Percentiles rank a stretch among this genome's conserved stretches.
Evolutionary conservation across 2,329 filamentous ascomycete genomes (phyloP).

Genomic region (Pseudopithomyces chartarum): DNA sequence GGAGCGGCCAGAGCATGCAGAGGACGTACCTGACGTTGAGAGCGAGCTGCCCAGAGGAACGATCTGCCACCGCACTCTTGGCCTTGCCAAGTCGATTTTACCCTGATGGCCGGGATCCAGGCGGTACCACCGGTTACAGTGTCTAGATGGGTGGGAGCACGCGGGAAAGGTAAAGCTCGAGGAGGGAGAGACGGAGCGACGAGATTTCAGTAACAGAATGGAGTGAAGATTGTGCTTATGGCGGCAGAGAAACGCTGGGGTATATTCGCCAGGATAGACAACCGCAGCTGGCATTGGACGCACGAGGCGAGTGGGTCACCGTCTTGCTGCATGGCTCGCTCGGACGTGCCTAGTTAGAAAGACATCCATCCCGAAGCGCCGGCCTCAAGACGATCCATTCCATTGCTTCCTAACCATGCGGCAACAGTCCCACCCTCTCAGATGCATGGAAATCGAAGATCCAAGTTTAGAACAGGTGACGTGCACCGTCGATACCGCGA

Average conservation of each 20-base stretch:
- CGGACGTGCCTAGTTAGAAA: neutral
- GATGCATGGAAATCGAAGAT: neutral
- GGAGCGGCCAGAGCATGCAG: slow-evolving; percentile 6
- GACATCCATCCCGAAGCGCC: neutral
- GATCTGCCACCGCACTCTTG: slow-evolving; percentile 16
- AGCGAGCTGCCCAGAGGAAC: slow-evolving; percentile 19
- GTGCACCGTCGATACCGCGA: neutral
- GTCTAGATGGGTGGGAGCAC: neutral
- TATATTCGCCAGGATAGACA: neutral
- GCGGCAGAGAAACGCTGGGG: neutral
- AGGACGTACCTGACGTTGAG: slow-evolving; percentile 29
- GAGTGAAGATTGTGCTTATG: neutral
- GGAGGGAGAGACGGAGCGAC: neutral
- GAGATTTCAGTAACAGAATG: neutral
- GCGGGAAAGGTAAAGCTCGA: neutral
- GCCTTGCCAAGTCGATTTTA: slow-evolving; percentile 17
- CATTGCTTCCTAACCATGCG: too few relatives aligned
- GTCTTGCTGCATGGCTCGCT: neutral
- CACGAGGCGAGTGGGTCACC: neutral
- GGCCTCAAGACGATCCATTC: neutral
- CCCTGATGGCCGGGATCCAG: slow-evolving; percentile 1
- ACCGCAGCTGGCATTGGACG: neutral
- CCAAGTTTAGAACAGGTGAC: neutral
- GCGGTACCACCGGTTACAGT: neutral
- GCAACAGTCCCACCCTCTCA: too few relatives aligned